A percentile compares a stretch with the other conserved stretches of the same genome.
Evolutionary conservation across 345 rosid species (phyloP).

Genomic region (Abelmoschus esculentus): DNA sequence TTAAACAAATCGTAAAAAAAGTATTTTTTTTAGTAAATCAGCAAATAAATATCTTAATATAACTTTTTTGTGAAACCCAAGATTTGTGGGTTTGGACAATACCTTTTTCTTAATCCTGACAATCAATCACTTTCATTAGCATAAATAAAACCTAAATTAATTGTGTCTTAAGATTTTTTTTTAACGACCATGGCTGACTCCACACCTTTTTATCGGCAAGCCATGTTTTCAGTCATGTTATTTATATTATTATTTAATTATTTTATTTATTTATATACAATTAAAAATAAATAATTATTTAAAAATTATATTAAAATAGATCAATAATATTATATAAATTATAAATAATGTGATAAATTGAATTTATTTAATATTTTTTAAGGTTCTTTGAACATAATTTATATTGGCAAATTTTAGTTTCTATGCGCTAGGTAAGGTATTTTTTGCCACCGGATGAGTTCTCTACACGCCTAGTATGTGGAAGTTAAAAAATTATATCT

Average conservation of each 20-base stretch:
- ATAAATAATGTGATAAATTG: background rate
- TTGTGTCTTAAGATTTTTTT: background rate
- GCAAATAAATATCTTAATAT: no score
- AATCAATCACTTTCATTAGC: background rate
- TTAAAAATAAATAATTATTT: no score
- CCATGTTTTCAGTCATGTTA: background rate
- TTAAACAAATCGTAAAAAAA: no score
- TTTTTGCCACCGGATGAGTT: accelerated
- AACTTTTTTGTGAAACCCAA: no score
- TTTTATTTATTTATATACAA: no score
- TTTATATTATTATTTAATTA: background rate
- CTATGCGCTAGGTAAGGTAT: background rate
- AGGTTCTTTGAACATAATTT: slow-evolving; percentile 7
- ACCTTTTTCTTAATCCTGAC: no score
- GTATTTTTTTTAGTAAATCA: no score
- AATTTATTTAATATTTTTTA: no score
- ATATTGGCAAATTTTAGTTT: background rate
- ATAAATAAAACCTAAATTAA: background rate
- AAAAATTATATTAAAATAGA: no score
- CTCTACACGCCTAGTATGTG: accelerated
- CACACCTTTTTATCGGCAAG: background rate
- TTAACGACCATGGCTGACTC: background rate
- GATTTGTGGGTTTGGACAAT: no score
- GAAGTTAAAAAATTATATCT: background rate
- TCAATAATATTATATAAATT: no score